These are phyloP conservation scores for Leucogyrophana mollusca DNA, from an alignment of 768 basidiomycete genomes.

Conservation along the genomic window DNA sequence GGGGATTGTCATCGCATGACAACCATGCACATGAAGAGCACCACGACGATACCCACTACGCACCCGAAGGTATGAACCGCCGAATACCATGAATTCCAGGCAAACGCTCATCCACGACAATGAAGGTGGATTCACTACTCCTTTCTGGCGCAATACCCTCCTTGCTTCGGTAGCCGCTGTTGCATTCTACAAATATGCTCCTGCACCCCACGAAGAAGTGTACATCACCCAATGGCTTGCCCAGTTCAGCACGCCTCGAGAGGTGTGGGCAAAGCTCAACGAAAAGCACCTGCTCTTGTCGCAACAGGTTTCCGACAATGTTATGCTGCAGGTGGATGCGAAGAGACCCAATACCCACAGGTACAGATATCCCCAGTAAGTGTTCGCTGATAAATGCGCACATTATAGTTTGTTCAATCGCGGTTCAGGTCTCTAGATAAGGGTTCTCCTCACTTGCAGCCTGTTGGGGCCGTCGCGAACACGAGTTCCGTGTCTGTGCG, in stretches of 20 bases:
- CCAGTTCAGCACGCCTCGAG: constrained; percentile 50
- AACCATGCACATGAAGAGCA: constrained; percentile 41
- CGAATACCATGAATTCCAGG: background rate
- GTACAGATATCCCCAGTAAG: constrained; percentile 75
- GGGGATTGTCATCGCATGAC: constrained; percentile 43
- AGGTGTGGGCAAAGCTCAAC: constrained; percentile 56
- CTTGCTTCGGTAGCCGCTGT: constrained; percentile 48
- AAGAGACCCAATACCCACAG: constrained; percentile 52
- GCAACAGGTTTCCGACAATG: constrained; percentile 37
- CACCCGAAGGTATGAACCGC: constrained; percentile 53
- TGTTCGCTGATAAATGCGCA: constrained; percentile 12
- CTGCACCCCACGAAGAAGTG: constrained; percentile 55
- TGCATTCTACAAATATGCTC: constrained; percentile 68
- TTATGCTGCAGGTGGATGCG: constrained; percentile 42
- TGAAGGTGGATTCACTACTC: constrained; percentile 52
- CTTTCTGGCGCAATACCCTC: constrained; percentile 67
- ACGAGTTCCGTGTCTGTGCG: constrained; percentile 35
- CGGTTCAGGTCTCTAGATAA: constrained; percentile 51
- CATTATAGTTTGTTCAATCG: constrained; percentile 9
- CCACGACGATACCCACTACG: constrained; percentile 42
- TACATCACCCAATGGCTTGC: constrained; percentile 68
- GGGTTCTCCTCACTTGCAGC: constrained; percentile 56
- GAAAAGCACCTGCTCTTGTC: constrained; percentile 52
- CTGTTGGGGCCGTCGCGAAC: constrained; percentile 50
- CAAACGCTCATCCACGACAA: background rate